Base-by-base conservation (phyloP, 495 filamentous ascomycete genomes). In the Penicillium mononematosum region DNA sequence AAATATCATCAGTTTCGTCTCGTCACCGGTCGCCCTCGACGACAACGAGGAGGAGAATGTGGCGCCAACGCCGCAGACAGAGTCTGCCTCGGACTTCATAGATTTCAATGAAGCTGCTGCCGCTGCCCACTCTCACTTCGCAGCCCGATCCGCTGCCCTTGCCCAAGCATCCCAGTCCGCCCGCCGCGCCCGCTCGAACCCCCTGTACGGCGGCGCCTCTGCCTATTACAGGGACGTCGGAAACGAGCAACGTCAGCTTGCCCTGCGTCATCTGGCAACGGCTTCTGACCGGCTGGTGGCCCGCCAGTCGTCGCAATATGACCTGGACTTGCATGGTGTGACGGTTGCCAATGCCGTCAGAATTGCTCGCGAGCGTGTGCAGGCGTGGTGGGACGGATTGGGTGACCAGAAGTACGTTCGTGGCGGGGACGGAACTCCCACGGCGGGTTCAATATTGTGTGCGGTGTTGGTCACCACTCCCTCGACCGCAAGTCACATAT, bases 301-400 rank as follows among this genome's bases (percentile, higher is more conserved):
- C 5, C 59, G 65, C 2, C 84, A 90, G 57, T 90, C 84, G 44
- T 80, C 75, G 1, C 3, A 72, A 70, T 56, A 71, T 67, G 60
- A 65, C 6, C 71, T 96, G 10, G 92, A 98, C 73, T 75, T 98
- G 24, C 94, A 98, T 66, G 91, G 91, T 11, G 83, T 95, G 14
- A 85, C 78, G 22, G 92, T 97, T 1, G 71, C 83, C 38, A 88
- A 96, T 68, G 93, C 86, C 0, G 77, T 89, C 10, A 78, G 88
- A 8, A 96, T 97, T 46, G 82, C 88, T 1, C 81, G 79, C 36
- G 80, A 84, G 38, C 75, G 81, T 16, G 87, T 89, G 0, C 78
- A 81, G 52, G 69, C 64, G 8, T 98, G 94, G 94, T 98, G 93
- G 94, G 78, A 85, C 10, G 74, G 75, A 4, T 75, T 90, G 11